Evolutionary conservation across 768 basidiomycete species (phyloP).

Genomic region (Clitopilus hobsonii): DNA sequence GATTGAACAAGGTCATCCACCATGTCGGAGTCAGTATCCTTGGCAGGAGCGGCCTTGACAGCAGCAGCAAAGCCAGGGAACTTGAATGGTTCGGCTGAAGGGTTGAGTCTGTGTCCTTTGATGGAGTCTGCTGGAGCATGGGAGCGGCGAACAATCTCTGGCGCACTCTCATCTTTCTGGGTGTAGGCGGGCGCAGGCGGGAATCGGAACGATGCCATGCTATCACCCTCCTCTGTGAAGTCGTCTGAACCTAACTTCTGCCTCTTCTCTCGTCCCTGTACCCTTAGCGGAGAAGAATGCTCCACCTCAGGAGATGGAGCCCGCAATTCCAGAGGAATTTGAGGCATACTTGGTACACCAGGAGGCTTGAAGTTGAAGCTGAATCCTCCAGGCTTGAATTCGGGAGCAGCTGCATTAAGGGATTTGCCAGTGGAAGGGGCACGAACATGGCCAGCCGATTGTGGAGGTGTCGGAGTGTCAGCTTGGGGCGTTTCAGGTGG

Average conservation of each 20-base stretch:
- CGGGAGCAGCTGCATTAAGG: constrained; percentile 75
- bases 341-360: constrained; percentile 57
- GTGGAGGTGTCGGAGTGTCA: background rate
- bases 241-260: constrained; percentile 51
- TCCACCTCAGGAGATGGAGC: constrained; percentile 22
- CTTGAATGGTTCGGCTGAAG: constrained; percentile 56
- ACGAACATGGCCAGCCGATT: constrained; percentile 33
- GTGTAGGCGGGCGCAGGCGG: constrained; percentile 32
- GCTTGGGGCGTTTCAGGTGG: constrained; percentile 26
- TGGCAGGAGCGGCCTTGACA: constrained; percentile 20
- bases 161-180: constrained; percentile 37
- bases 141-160: constrained; percentile 40
- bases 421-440: constrained; percentile 55
- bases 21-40: constrained; percentile 9
- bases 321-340: constrained; percentile 17
- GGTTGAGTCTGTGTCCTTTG: constrained; percentile 30
- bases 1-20: constrained; percentile 6
- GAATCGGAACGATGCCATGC: constrained; percentile 76
- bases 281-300: constrained; percentile 37
- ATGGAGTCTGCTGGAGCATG: constrained; percentile 14
- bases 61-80: constrained; percentile 59
- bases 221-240: constrained; percentile 51
- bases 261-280: constrained; percentile 80
- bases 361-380: constrained; percentile 78
- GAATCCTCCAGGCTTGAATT: constrained; percentile 77